Conservation (phyloP, 192 early-diverging fungal genomes). For the Coemansia sp. region DNA sequence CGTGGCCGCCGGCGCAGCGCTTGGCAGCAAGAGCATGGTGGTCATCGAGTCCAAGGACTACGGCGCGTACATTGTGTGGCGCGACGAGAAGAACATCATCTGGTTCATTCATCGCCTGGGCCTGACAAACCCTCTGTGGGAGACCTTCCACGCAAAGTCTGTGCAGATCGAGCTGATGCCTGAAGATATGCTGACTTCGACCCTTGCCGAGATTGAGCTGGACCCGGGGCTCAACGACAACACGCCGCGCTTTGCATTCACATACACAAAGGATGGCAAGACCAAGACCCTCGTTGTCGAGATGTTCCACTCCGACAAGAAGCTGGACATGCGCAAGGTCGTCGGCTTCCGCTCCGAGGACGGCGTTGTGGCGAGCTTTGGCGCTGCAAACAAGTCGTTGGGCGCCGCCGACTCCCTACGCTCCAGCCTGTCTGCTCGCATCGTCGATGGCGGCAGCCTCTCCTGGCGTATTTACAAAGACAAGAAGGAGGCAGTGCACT, state of each 20-base stretch:
- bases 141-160: slow-evolving; percentile 44
- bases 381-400: neutral
- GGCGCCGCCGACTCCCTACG: neutral
- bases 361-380: slow-evolving; percentile 13
- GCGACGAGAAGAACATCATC: slow-evolving; percentile 52
- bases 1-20: slow-evolving; percentile 21
- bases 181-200: slow-evolving; percentile 48
- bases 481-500: slow-evolving; percentile 17
- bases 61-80: slow-evolving; percentile 58
- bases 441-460: slow-evolving; percentile 9
- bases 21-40: slow-evolving; percentile 32
- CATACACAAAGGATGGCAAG: slow-evolving; percentile 38
- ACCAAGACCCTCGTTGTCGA: slow-evolving; percentile 50
- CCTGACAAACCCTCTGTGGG: slow-evolving; percentile 36
- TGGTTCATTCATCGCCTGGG: slow-evolving; percentile 46
- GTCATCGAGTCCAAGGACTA: slow-evolving; percentile 37
- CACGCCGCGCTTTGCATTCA: slow-evolving; percentile 32
- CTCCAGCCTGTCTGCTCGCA: slow-evolving; percentile 14
- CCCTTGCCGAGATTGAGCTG: slow-evolving; percentile 35
- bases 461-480: slow-evolving; percentile 32
- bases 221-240: slow-evolving; percentile 24
- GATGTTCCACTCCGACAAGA: slow-evolving; percentile 27
- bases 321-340: slow-evolving; percentile 50
- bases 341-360: slow-evolving; percentile 21
- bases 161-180: slow-evolving; percentile 42